phyloP scores from a whole-genome alignment of 2,329 filamentous ascomycete species.

The Thielaviopsis ethacetica region DNA sequence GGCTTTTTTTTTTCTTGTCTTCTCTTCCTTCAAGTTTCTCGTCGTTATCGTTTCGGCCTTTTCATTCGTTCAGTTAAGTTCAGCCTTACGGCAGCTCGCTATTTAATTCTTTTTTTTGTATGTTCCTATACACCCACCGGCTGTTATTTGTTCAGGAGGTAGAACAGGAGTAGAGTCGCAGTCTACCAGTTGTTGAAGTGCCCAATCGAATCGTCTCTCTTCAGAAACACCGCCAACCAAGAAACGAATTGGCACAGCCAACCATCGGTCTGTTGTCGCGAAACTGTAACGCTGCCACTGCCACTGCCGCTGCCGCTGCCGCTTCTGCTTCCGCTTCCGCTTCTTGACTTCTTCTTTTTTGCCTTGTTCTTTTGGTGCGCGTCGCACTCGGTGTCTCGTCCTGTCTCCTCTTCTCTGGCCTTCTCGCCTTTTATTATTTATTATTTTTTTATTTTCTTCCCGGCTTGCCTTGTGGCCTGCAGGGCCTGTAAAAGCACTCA shows the following conservation, averaged over 20 bases:
- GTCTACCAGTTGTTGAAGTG: neutral
- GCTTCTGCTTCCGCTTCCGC: neutral
- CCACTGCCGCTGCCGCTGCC: neutral
- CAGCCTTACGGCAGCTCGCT: neutral
- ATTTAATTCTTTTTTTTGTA: neutral
- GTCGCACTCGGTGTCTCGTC: no score
- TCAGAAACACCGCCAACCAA: neutral
- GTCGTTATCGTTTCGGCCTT: neutral
- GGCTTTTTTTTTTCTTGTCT: neutral
- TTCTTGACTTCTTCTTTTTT: neutral
- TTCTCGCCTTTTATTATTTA: no score
- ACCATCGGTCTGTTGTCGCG: neutral
- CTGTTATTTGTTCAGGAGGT: neutral
- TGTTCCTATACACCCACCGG: neutral
- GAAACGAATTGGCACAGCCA: neutral
- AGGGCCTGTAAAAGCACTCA: neutral
- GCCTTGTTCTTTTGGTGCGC: no score
- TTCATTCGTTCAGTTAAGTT: neutral
- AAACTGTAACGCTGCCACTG: neutral
- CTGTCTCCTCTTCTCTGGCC: no score
- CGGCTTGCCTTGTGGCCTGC: no score
- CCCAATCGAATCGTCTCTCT: neutral
- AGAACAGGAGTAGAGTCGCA: neutral
- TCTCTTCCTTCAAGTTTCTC: neutral
- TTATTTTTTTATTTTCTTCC: no score